A percentile compares a stretch with the other conserved stretches of the same genome.
These are phyloP conservation scores for Hypocreales sp. DNA, from an alignment of 2,329 filamentous ascomycete species.

Conservation along the genomic window DNA sequence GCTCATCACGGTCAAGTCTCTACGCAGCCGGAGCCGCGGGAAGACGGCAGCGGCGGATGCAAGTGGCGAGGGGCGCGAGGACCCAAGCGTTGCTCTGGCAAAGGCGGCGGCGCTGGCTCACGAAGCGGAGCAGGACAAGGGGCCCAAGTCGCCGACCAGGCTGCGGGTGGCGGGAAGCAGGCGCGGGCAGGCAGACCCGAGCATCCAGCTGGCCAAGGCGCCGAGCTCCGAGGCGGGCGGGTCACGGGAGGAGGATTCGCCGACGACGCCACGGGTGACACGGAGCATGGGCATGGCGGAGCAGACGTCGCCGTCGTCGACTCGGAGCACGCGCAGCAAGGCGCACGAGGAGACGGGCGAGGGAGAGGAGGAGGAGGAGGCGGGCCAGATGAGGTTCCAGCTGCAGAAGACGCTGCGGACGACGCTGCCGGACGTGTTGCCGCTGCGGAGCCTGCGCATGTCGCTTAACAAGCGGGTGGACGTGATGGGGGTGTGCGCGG, in stretches of 20 bases:
- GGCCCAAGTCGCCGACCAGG: background rate
- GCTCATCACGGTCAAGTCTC: conserved; percentile 12
- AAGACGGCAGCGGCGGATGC: conserved; percentile 9
- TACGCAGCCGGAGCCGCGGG: conserved; percentile 13
- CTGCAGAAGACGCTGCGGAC: conserved; percentile 29
- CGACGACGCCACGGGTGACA: conserved; percentile 10
- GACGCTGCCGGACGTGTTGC: conserved; percentile 35
- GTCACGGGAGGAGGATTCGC: conserved; percentile 6
- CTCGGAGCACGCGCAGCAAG: conserved; percentile 8
- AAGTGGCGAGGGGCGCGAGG: conserved; percentile 7
- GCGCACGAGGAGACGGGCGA: conserved; percentile 5
- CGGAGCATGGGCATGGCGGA: conserved; percentile 9
- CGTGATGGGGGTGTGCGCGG: conserved; percentile 38
- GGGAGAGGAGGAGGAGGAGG: conserved; percentile 9
- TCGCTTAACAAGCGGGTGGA: conserved; percentile 33
- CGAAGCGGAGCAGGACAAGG: background rate
- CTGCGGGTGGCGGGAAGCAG: conserved; percentile 13
- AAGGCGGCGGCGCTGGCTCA: conserved; percentile 1
- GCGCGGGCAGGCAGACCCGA: conserved; percentile 11
- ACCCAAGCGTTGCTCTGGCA: conserved; percentile 15
- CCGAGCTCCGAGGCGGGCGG: conserved; percentile 4
- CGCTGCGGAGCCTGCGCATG: conserved; percentile 35
- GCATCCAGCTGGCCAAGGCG: conserved; percentile 10
- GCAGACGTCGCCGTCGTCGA: conserved; percentile 3
- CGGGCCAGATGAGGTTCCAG: conserved; percentile 25